phyloP scores from a whole-genome alignment of 768 basidiomycete genomes.

The Auricularia heimuer region DNA sequence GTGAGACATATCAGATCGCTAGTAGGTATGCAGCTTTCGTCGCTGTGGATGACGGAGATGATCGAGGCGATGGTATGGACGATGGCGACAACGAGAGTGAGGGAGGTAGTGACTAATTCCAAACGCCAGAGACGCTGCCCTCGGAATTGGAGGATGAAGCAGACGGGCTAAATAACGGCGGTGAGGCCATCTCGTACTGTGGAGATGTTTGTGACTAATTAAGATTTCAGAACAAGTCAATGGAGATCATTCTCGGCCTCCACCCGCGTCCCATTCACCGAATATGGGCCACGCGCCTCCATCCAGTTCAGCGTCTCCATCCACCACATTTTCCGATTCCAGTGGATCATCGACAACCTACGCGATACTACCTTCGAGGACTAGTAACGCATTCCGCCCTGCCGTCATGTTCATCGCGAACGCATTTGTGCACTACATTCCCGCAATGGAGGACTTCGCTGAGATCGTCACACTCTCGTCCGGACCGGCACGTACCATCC shows the following conservation, averaged over 20 bases:
- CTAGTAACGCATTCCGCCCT: neutral
- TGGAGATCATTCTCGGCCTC: no score
- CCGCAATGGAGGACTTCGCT: neutral
- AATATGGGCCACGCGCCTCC: no score
- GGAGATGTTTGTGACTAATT: no score
- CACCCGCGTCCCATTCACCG: no score
- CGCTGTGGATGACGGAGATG: constrained; percentile 30
- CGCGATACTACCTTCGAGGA: neutral
- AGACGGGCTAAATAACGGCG: no score
- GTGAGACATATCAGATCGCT: constrained; percentile 40
- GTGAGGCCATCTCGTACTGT: no score
- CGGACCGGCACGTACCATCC: neutral
- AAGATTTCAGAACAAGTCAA: no score
- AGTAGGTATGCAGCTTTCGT: constrained; percentile 49
- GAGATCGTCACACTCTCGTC: neutral
- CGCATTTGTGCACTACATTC: neutral
- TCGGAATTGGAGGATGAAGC: no score
- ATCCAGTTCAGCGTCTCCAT: neutral
- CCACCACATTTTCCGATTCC: neutral
- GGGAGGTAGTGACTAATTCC: neutral
- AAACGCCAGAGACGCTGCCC: neutral
- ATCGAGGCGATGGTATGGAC: neutral
- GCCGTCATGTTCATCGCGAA: neutral
- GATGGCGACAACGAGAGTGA: neutral
- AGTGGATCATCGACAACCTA: neutral